Evolutionary conservation across 768 basidiomycete species (phyloP), one percentile per base, ranked within the genome.

Genomic region (Naematelia encephala): DNA sequence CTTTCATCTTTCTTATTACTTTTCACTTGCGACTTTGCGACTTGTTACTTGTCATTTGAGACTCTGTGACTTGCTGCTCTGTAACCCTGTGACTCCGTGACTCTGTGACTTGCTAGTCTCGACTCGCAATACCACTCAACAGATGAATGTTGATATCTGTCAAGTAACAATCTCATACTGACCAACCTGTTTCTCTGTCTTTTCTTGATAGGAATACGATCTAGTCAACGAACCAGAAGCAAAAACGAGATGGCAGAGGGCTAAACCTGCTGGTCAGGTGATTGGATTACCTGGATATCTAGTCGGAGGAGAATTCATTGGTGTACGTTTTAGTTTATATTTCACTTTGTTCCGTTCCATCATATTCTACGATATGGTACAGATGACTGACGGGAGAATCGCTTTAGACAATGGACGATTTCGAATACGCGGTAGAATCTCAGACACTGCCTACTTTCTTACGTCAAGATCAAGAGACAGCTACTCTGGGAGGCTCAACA

Each of bases 241-340:
- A 13, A 74, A 74, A 57, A 67, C 62, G 27, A 43, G 66, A 57
- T 74, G 72, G 72, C 72, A 74, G 47, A 42, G 72, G 10, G 63
- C 72, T 21, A 73, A 73, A 56, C 71, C 71, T 12, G 56, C 69
- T 10, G 69, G 67, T 10, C 39, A 58, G 51, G 62, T 69, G 1
- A 59, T 70, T 2, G 72, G 72, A 23, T 57, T 74, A 21, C 72
- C 72, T 12, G 72, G 72, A 19, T 74, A 71, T 51, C 55, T 74
- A 1, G 72, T 74, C n/a, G 67, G 69, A 5, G 72, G 72, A 12
- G 72, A 74, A 60, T 74, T 67, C 67, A 64, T 71, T 42, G 72
- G 72, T 12, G 72, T 74, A 54, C 63, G 72, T 66, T 11, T 4
- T 42, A 11, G 28, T 29, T 28, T 52, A 39, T 57, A 21, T 12